Base-by-base conservation (phyloP, 2,329 filamentous ascomycete species). In the Colletotrichum lini region DNA sequence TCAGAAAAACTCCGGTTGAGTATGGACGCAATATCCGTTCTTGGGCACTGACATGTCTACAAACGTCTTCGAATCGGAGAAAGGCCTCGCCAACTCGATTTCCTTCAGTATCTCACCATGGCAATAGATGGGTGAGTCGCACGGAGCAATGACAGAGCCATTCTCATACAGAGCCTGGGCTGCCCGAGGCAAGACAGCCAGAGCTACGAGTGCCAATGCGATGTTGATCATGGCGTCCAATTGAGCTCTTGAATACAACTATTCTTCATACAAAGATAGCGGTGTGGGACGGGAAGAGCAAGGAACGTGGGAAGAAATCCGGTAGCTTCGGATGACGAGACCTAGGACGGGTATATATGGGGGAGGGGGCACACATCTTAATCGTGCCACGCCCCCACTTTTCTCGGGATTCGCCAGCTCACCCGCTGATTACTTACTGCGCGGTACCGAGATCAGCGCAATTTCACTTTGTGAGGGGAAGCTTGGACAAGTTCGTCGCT, bases 11-110 rank as follows among this genome's bases (percentile, higher is more conserved):
- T 13, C 6, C 10, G 7, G 23, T 8, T 38, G 23, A 23, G 21
- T 7, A 10, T 10, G 9, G 50, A 26, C 40, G n/a, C n/a, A 21
- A 26, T 44, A 13, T 18, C 8, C 26, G 42, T 23, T 16, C 7
- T 10, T 4, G 26, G 21, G 18, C 23, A 80, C 84, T 81, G 82
- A 90, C 88, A 92, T 89, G 77, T 93, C 91, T 53, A 93, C 91
- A 77, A 92, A 93, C 1, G 90, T 92, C 84, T 93, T 93, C 71
- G 90, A 92, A 80, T 93, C 91, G 16, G 83, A 80, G 74, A 92
- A 93, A 0, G 90, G 90, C 30, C 82, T 83, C 2, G 91, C 91
- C 12, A 92, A 82, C 81, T 93, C 86, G 58, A 93, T 87, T 73
- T 89, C 84, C 71, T 86, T 84, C 3, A 93, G 84, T 15, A 93